Evolutionary conservation across 2,329 filamentous ascomycete genomes (phyloP).

Genomic region (Aureobasidium musti): DNA sequence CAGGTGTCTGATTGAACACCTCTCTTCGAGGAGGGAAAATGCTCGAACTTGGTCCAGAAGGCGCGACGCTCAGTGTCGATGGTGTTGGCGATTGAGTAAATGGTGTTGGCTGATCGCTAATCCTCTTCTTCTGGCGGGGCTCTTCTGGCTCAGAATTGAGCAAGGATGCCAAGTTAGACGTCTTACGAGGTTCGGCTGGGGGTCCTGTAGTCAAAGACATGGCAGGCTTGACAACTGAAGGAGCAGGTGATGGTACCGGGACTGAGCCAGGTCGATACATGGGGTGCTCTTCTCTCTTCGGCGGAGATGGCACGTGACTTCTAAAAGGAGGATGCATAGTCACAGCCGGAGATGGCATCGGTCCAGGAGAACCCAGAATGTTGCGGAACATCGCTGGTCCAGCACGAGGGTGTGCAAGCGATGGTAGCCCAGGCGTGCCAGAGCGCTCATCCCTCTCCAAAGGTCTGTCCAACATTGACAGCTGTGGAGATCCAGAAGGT

Average conservation of each 20-base stretch:
- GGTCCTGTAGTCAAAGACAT: conserved; percentile 32
- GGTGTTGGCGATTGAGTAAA: conserved; percentile 32
- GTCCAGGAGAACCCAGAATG: conserved; percentile 31
- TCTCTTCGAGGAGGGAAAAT: conserved; percentile 18
- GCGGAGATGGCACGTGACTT: conserved; percentile 36
- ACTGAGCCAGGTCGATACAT: conserved; percentile 37
- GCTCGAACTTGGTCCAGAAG: conserved; percentile 6
- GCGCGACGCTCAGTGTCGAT: conserved; percentile 14
- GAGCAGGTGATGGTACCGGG: conserved; percentile 33
- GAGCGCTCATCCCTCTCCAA: conserved; percentile 38
- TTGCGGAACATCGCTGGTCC: conserved; percentile 31
- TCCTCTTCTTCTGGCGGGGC: conserved; percentile 38
- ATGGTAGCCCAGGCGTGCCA: conserved; percentile 36
- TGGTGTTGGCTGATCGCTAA: conserved; percentile 35
- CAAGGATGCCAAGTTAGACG: conserved; percentile 42
- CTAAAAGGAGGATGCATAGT: conserved; percentile 30
- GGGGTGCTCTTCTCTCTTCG: conserved; percentile 37
- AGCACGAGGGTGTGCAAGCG: conserved; percentile 30
- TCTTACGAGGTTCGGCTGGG: conserved; percentile 41
- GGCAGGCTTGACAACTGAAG: conserved; percentile 32
- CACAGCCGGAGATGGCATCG: conserved; percentile 25
- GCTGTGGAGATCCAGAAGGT: conserved; percentile 4
- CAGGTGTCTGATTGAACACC: conserved; percentile 30
- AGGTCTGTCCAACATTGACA: conserved; percentile 36
- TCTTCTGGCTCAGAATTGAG: conserved; percentile 43